Base-by-base conservation (phyloP, 2,329 filamentous ascomycete species). In the Nemania sp. region DNA sequence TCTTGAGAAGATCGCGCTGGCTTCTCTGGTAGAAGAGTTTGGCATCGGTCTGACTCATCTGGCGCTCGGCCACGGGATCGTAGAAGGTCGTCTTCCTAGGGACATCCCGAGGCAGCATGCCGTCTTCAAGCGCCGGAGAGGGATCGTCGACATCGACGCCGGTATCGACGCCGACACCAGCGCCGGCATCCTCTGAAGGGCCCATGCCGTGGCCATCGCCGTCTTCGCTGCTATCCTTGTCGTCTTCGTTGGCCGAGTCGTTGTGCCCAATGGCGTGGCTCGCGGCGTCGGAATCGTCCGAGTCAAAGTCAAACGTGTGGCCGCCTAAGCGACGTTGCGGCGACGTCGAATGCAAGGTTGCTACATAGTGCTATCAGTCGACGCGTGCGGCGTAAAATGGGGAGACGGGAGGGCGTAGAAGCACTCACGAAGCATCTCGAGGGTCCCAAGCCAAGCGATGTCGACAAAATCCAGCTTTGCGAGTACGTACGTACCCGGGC, bases 11-110 rank as follows among this genome's bases (percentile, higher is more conserved):
- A 64, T 89, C 89, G 59, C 88, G 80, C 75, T 92, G 90, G 76
- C 91, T 92, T 67, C 91, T 85, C 78, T 97, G 94, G 75, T 97
- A 99, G 79, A 98, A 96, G 64, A 97, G 84, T 76, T 97, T 98
- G 61, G 94, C 91, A 74, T 99, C 95, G 25, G 91, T 89, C 75
- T 97, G 92, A 71, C 90, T 96, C 87, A 97, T 90, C 72, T 94
- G 91, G 71, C 95, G 96, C 77, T 99, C 95, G 54, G 91, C 90
- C 54, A 94, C 89, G 71, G 94, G 92, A 76, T 97, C 93, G 78
- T 96, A 97, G 73, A 92, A 96, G 18, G 93, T 91, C 9, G 92
- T 97, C 73, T 88, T 89, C 62, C 82, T 82, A 35, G 85, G 85
- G 54, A 85, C 73, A 71, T 89, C 86, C 63, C 86, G 80, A 20